A percentile compares a stretch with the other conserved stretches of the same genome.
These are phyloP conservation scores for Claviceps maximensis DNA, from an alignment of 2,329 filamentous ascomycete genomes.

Conservation along the genomic window DNA sequence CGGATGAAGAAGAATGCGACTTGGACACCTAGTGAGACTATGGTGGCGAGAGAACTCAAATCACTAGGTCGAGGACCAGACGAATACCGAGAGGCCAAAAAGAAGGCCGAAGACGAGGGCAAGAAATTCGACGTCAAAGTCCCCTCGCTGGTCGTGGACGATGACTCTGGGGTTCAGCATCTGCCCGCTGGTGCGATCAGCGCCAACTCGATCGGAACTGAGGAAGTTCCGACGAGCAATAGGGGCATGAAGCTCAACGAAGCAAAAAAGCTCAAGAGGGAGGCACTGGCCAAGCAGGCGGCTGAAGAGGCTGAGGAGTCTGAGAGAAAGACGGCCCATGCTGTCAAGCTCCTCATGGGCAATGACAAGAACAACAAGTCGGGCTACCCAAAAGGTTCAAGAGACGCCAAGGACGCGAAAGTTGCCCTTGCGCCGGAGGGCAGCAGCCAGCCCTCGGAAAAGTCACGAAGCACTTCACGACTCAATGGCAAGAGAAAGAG, in stretches of 20 bases:
- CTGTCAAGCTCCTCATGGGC: constrained; percentile 30
- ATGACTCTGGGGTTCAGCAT: constrained; percentile 36
- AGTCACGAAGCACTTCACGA: constrained; percentile 19
- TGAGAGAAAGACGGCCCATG: constrained; percentile 37
- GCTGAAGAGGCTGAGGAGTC: constrained; percentile 50
- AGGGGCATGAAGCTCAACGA: constrained; percentile 68
- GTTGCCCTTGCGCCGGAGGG: constrained; percentile 1
- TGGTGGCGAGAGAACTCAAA: constrained; percentile 70
- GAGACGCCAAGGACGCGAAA: constrained; percentile 9
- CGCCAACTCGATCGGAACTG: constrained; percentile 39
- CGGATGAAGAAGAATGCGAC: constrained; percentile 86
- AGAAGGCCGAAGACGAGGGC: constrained; percentile 52
- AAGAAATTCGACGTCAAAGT: constrained; percentile 39
- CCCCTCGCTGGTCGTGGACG: constrained; percentile 27
- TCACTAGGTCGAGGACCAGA: constrained; percentile 53
- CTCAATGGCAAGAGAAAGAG: constrained; percentile 32
- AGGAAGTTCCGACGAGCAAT: constrained; percentile 54
- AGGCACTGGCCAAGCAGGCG: constrained; percentile 47
- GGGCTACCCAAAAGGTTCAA: constrained; percentile 13
- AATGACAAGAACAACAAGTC: constrained; percentile 7
- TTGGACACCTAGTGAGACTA: constrained; percentile 74
- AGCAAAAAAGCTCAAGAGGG: constrained; percentile 60
- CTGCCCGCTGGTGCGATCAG: constrained; percentile 48
- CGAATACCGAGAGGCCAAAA: constrained; percentile 47
- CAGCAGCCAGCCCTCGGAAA: constrained; percentile 12